phyloP scores from a whole-genome alignment of 768 basidiomycete genomes.

The Macrolepiota dolichaula region DNA sequence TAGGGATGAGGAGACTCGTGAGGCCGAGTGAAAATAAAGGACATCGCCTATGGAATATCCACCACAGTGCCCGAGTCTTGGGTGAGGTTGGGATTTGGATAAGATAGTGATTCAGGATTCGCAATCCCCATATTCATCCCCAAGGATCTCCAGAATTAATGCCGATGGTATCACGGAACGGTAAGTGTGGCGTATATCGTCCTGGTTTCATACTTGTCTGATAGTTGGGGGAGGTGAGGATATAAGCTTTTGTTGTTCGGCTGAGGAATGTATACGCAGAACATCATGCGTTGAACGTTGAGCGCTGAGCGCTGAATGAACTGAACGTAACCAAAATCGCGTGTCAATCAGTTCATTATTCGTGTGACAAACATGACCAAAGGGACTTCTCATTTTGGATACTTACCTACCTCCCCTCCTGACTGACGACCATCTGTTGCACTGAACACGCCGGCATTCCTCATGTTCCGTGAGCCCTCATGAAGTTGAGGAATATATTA shows the following conservation, averaged over 20 bases:
- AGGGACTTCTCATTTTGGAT: neutral
- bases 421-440: neutral
- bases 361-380: slow-evolving; percentile 13
- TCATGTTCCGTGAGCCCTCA: slow-evolving; percentile 13
- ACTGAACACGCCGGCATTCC: neutral
- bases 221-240: neutral
- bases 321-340: neutral
- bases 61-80: neutral
- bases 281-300: no score
- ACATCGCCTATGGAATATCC: no score
- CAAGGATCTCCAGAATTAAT: neutral
- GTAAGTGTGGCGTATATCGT: neutral
- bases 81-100: no score
- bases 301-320: no score
- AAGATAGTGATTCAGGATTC: neutral
- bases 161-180: neutral
- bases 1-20: neutral
- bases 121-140: neutral
- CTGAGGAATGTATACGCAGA: neutral
- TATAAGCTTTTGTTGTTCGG: slow-evolving; percentile 8
- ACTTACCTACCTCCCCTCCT: neutral
- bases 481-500: slow-evolving; percentile 12
- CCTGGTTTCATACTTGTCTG: neutral
- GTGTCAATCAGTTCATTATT: neutral
- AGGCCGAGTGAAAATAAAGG: neutral